These are phyloP conservation scores for Aurifilum marmelostoma DNA, from an alignment of 2,329 filamentous ascomycete species.

Conservation along the genomic window DNA sequence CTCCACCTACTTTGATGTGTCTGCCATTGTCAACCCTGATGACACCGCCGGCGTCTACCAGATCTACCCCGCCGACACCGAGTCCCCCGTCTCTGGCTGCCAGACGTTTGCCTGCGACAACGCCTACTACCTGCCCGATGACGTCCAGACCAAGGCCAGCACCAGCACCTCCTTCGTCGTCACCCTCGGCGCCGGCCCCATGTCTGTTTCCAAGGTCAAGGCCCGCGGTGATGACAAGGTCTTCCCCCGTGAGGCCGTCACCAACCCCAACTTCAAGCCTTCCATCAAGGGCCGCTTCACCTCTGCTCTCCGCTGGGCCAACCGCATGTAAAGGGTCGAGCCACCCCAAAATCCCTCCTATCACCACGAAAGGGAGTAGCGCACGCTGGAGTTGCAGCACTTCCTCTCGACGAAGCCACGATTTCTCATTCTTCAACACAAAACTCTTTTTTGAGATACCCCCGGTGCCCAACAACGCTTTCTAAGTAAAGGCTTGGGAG, in stretches of 20 bases:
- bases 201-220: slow-evolving; percentile 30
- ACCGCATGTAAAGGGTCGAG: background rate
- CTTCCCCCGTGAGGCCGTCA: slow-evolving; percentile 29
- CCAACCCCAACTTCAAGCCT: slow-evolving; percentile 24
- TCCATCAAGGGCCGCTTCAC: slow-evolving; percentile 15
- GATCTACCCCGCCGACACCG: slow-evolving; percentile 40
- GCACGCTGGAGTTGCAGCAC: slow-evolving; percentile 29
- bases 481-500: slow-evolving; percentile 18
- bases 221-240: slow-evolving; percentile 19
- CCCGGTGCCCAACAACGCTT: slow-evolving; percentile 22
- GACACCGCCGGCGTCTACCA: slow-evolving; percentile 45
- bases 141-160: slow-evolving; percentile 59
- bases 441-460: slow-evolving; percentile 20
- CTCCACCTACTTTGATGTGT: slow-evolving; percentile 49
- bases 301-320: slow-evolving; percentile 18
- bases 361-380: slow-evolving; percentile 14
- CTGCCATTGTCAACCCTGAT: slow-evolving; percentile 47
- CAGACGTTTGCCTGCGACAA: slow-evolving; percentile 47
- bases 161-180: slow-evolving; percentile 52
- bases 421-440: slow-evolving; percentile 19
- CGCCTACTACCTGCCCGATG: slow-evolving; percentile 57
- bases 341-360: background rate
- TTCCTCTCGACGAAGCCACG: slow-evolving; percentile 28
- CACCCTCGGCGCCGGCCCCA: slow-evolving; percentile 48
- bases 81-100: slow-evolving; percentile 44